Conservation (phyloP, 441 rosid genomes). For the Arabidopsis hybrid region DNA sequence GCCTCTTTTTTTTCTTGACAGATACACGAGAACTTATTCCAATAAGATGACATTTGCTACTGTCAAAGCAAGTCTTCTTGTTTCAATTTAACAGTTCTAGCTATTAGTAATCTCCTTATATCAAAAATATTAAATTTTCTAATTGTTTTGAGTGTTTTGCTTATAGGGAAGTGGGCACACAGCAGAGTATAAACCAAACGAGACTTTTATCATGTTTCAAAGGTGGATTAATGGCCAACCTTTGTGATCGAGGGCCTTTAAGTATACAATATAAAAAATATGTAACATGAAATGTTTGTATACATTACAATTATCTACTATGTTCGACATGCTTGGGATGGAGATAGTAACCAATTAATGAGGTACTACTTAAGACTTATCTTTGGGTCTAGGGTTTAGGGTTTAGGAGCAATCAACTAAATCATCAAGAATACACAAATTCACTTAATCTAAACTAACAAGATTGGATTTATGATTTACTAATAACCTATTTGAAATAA, state of each 20-base stretch:
- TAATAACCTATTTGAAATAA: too few relatives aligned
- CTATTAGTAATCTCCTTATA: not conserved
- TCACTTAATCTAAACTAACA: too few relatives aligned
- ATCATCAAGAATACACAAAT: too few relatives aligned
- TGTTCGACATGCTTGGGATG: too few relatives aligned
- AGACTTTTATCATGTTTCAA: not conserved
- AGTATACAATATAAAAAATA: too few relatives aligned
- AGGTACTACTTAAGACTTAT: too few relatives aligned
- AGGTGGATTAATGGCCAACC: not conserved
- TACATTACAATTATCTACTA: too few relatives aligned
- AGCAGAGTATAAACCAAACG: constrained; percentile 22
- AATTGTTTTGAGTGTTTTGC: constrained; percentile 5
- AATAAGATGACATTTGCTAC: constrained; percentile 42
- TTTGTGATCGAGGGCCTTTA: not conserved
- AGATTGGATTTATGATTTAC: too few relatives aligned
- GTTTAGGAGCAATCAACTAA: too few relatives aligned
- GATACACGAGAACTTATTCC: constrained; percentile 29
- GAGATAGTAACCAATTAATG: too few relatives aligned
- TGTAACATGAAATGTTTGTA: too few relatives aligned
- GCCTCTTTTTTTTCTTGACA: not conserved
- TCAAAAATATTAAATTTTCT: not conserved
- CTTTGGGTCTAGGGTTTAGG: too few relatives aligned
- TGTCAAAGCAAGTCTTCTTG: constrained; percentile 33
- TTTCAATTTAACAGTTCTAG: constrained; percentile 4
- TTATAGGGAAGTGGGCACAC: constrained; percentile 38